These are phyloP conservation scores for Amesomyces nigricolor DNA, from an alignment of 2,329 filamentous ascomycete species.

Conservation along the genomic window DNA sequence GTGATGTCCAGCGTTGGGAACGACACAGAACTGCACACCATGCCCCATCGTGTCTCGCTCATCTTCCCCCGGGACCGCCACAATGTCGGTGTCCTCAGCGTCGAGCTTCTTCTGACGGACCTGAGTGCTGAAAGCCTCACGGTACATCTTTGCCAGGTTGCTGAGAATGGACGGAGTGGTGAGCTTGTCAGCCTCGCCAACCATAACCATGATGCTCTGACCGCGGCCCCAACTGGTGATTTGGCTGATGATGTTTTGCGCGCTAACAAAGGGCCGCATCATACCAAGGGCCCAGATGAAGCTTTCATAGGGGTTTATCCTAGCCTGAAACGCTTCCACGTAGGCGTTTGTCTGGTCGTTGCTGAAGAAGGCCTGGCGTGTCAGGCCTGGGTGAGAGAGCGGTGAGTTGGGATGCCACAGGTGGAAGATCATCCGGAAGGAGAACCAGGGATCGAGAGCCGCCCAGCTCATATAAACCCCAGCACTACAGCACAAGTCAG, in stretches of 20 bases:
- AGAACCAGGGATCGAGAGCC: constrained; percentile 43
- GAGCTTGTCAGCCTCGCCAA: constrained; percentile 37
- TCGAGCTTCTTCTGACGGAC: constrained; percentile 31
- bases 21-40: constrained; percentile 38
- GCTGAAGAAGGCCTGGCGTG: constrained; percentile 47
- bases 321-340: constrained; percentile 38
- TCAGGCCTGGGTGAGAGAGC: constrained; percentile 45
- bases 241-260: constrained; percentile 35
- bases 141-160: constrained; percentile 37
- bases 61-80: constrained; percentile 21
- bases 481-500: constrained; percentile 23
- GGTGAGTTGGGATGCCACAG: constrained; percentile 47
- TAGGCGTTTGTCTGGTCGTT: constrained; percentile 35
- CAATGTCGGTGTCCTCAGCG: constrained; percentile 14
- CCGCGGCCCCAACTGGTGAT: constrained; percentile 29
- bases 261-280: constrained; percentile 39
- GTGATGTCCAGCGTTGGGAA: constrained; percentile 46
- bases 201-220: constrained; percentile 36
- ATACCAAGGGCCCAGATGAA: constrained; percentile 48
- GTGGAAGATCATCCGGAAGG: constrained; percentile 41
- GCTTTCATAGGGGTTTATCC: constrained; percentile 45
- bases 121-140: constrained; percentile 30
- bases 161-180: constrained; percentile 36
- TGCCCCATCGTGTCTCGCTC: constrained; percentile 28
- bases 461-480: constrained; percentile 44